These are phyloP conservation scores for Holtermanniella nyarrowii DNA, from an alignment of 768 basidiomycete species.

Conservation along the genomic window DNA sequence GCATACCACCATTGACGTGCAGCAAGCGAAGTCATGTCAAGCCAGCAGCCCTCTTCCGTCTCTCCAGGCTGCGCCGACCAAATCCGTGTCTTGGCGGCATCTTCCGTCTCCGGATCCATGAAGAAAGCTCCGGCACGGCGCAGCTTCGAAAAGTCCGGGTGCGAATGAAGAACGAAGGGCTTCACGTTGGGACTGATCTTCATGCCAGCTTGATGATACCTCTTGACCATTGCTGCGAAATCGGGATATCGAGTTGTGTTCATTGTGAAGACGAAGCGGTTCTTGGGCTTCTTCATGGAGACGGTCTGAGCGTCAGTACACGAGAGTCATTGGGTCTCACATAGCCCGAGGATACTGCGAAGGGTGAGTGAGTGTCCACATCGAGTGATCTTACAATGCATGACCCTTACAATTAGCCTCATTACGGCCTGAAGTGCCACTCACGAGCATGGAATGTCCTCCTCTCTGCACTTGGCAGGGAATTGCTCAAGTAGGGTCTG, in stretches of 20 bases:
- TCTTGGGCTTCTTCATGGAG: constrained; percentile 14
- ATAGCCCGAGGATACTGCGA: constrained; percentile 36
- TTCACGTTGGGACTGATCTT: constrained; percentile 39
- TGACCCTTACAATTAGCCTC: too few relatives aligned
- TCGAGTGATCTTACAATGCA: background rate
- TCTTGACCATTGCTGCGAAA: constrained; percentile 29
- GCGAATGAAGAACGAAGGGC: constrained; percentile 16
- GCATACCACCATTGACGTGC: constrained; percentile 37
- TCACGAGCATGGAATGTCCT: constrained; percentile 38
- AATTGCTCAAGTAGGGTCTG: constrained; percentile 33
- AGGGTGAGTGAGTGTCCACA: background rate
- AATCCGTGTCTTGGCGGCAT: constrained; percentile 25
- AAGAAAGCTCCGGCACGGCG: constrained; percentile 26
- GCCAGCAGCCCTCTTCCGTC: constrained; percentile 34
- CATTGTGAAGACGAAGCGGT: constrained; percentile 33
- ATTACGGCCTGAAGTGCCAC: too few relatives aligned
- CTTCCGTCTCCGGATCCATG: constrained; percentile 23
- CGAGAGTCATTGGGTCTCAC: constrained; percentile 8
- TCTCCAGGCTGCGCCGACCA: constrained; percentile 32
- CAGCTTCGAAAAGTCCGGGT: constrained; percentile 29
- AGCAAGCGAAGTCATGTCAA: constrained; percentile 32
- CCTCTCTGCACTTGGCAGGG: constrained; percentile 34
- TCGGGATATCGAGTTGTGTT: constrained; percentile 39
- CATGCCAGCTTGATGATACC: constrained; percentile 36
- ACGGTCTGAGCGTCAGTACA: background rate